Evolutionary conservation across 805 yeast species (phyloP).

Genomic region (Yarrowia yakushimensis): DNA sequence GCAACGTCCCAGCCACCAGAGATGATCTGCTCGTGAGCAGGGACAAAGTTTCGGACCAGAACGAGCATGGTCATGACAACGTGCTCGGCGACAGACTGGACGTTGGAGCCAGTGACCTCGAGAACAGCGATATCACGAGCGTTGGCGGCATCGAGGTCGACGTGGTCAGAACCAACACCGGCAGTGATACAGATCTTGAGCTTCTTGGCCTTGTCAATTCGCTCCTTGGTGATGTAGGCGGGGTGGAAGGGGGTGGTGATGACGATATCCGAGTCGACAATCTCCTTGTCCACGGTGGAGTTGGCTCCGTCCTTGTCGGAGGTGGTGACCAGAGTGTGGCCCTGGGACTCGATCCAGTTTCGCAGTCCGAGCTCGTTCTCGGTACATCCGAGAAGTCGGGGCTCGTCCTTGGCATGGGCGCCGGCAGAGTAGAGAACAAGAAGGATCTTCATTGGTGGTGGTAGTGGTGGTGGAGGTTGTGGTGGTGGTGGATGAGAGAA

Average conservation of each 20-base stretch:
- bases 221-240: slow-evolving; percentile 63
- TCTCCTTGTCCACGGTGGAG: slow-evolving; percentile 58
- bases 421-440: slow-evolving; percentile 59
- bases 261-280: slow-evolving; percentile 69
- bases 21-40: slow-evolving; percentile 44
- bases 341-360: slow-evolving; percentile 60
- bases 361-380: slow-evolving; percentile 75
- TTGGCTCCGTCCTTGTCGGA: slow-evolving; percentile 61
- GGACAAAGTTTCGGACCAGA: slow-evolving; percentile 48
- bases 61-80: slow-evolving; percentile 50
- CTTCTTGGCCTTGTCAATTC: slow-evolving; percentile 40
- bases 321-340: slow-evolving; percentile 65
- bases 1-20: slow-evolving; percentile 50
- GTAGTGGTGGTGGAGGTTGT: too few relatives aligned
- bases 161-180: slow-evolving; percentile 59
- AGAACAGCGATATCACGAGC: slow-evolving; percentile 46
- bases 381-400: slow-evolving; percentile 61
- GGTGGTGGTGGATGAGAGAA: not conserved
- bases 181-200: slow-evolving; percentile 47
- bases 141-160: slow-evolving; percentile 46
- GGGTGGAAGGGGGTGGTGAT: slow-evolving; percentile 88
- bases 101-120: slow-evolving; percentile 54
- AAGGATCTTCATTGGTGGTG: slow-evolving; percentile 42
- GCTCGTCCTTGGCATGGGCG: slow-evolving; percentile 55
- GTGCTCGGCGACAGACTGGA: slow-evolving; percentile 57